Evolutionary conservation across 345 rosid species (phyloP).

Genomic region (Euclidium syriacum): DNA sequence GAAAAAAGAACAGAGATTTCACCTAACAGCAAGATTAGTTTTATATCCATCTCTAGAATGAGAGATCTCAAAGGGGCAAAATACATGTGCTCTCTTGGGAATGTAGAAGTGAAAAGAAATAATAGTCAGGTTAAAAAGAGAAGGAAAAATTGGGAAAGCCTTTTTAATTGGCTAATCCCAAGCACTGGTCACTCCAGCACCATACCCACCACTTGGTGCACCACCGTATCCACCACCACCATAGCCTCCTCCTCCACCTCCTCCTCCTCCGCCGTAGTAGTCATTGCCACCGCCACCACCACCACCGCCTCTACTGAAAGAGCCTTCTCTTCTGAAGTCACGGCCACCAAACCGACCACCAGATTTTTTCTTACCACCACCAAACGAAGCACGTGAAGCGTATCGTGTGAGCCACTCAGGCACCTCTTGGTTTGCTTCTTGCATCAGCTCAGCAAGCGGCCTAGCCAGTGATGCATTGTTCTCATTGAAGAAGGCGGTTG

Average conservation of each 20-base stretch:
- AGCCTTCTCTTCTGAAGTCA: constrained; percentile 67
- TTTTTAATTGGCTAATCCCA: constrained; percentile 61
- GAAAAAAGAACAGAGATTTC: constrained; percentile 19
- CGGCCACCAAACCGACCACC: constrained; percentile 93
- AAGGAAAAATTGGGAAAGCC: constrained; percentile 22
- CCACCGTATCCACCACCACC: constrained; percentile 29
- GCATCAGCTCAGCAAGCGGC: constrained; percentile 79
- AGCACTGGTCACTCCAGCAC: constrained; percentile 64
- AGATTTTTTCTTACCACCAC: constrained; percentile 53
- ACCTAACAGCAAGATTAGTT: constrained; percentile 27
- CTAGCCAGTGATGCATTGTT: constrained; percentile 62
- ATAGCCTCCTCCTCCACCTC: constrained; percentile 30
- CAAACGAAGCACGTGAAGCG: constrained; percentile 64
- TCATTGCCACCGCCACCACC: constrained; percentile 39
- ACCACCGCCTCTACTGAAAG: constrained; percentile 54
- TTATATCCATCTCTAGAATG: constrained; percentile 21
- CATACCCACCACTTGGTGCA: constrained; percentile 30
- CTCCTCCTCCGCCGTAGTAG: constrained; percentile 32
- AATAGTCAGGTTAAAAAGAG: constrained; percentile 12
- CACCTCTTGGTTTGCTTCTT: constrained; percentile 92
- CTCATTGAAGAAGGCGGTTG: constrained; percentile 96
- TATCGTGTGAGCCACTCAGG: constrained; percentile 92
- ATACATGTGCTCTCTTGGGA: constrained; percentile 29
- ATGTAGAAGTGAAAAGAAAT: constrained; percentile 19
- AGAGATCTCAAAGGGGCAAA: constrained; percentile 17